Base-by-base conservation (phyloP, 148 eudicot genomes). In the Rhododendron williamsianum region DNA sequence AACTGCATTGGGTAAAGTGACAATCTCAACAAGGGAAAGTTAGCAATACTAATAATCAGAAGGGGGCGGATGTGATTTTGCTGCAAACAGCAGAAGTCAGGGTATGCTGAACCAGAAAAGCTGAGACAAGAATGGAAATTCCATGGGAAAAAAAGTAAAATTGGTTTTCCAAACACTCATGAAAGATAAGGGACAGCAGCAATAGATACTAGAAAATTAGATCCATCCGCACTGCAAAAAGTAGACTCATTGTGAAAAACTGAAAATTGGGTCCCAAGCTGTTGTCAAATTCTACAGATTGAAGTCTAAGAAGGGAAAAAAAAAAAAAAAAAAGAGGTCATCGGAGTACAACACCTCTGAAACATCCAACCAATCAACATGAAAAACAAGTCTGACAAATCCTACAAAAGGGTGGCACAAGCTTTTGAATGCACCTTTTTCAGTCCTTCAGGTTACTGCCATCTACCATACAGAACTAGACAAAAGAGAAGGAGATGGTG, bases 111-210 rank as follows among this genome's bases (percentile, higher is more conserved):
- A 48, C n/a, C 76, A 69, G 43, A 27, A 83, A 83, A 67, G 78
- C 12, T 12, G 9, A 63, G 58, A 27, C 46, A 16, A 36, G 35
- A 30, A 46, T 2, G 1, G 60, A 69, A 43, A 5, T 69, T 67
- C 84, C 27, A 49, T 48, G 79, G 36, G 18, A 43, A 38, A 45
- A 4, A 43, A 21, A 18, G 60, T 11, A 23, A 23, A 81, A 38
- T 21, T 48, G 63, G 63, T 73, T 49, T 72, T 18, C 81, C 87
- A 78, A 76, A 81, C 41, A 83, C 69, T 56, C 27, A 86, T 9
- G 84, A 82, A 73, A 74, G 87, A 35, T 27, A 7, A 46, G 35
- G 43, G 52, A 35, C 6, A 56, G 49, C 18, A 54, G 67, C 69
- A 56, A 30, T 30, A 12, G 74, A 69, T 18, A 11, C 36, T 69